These are phyloP conservation scores for Halenospora varia DNA, from an alignment of 495 filamentous ascomycete species.

Conservation along the genomic window DNA sequence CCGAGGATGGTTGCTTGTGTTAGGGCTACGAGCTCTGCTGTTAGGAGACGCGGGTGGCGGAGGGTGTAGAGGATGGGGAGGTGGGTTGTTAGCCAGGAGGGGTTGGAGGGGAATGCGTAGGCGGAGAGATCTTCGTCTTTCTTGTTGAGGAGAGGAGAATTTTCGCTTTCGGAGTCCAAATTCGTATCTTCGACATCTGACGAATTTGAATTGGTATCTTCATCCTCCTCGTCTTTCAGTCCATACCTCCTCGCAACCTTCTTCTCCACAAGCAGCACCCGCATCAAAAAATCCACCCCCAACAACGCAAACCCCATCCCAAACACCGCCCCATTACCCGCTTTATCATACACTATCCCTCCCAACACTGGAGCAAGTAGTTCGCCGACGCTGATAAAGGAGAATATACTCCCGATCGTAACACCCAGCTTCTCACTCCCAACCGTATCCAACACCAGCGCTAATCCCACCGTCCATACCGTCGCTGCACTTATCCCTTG, in stretches of 20 bases:
- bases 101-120: too few relatives aligned
- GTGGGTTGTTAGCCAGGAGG: slow-evolving; percentile 23
- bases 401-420: slow-evolving; percentile 40
- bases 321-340: slow-evolving; percentile 57
- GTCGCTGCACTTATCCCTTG: slow-evolving; percentile 60
- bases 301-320: slow-evolving; percentile 54
- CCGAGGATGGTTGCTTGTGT: slow-evolving; percentile 47
- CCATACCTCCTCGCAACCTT: slow-evolving; percentile 32
- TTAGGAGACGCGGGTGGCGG: slow-evolving; percentile 38
- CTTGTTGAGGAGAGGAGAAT: too few relatives aligned
- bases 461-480: slow-evolving; percentile 45
- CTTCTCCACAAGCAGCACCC: slow-evolving; percentile 61
- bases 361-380: slow-evolving; percentile 57
- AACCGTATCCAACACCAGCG: slow-evolving; percentile 18
- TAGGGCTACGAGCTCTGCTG: slow-evolving; percentile 42
- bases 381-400: slow-evolving; percentile 50
- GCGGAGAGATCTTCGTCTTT: too few relatives aligned
- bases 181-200: too few relatives aligned
- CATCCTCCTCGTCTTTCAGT: slow-evolving; percentile 6
- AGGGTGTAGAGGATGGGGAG: slow-evolving; percentile 45
- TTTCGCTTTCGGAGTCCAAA: too few relatives aligned
- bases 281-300: slow-evolving; percentile 58
- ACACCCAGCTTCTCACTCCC: slow-evolving; percentile 16
- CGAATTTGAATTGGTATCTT: too few relatives aligned
- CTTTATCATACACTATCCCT: slow-evolving; percentile 54